phyloP scores from a whole-genome alignment of 2,329 filamentous ascomycete genomes.

The Dryadomyces sulphureus region DNA sequence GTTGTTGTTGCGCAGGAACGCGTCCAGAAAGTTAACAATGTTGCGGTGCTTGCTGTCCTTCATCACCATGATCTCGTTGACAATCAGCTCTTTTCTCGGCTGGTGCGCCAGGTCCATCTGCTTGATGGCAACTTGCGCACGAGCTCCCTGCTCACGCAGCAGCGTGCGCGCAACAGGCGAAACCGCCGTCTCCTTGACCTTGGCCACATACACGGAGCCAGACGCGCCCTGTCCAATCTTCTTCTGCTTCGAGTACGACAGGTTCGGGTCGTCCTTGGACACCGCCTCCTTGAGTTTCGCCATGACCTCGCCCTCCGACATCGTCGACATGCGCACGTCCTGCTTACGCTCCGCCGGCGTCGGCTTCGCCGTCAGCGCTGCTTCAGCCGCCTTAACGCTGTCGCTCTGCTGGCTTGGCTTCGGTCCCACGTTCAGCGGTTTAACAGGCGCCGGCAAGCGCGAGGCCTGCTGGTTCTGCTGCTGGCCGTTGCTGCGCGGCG shows the following conservation, averaged over 20 bases:
- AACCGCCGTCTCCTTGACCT: constrained; percentile 77
- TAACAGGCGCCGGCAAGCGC: constrained; percentile 49
- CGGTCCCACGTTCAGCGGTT: constrained; percentile 62
- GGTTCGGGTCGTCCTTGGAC: constrained; percentile 83
- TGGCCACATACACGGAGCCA: constrained; percentile 93
- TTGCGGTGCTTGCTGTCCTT: constrained; percentile 97
- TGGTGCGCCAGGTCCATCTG: constrained; percentile 99
- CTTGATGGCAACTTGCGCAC: constrained; percentile 93
- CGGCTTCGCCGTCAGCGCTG: constrained; percentile 74
- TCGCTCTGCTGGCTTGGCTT: constrained; percentile 47
- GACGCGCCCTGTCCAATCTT: constrained; percentile 98
- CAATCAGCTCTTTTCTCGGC: constrained; percentile 92
- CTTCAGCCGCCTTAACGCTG: constrained; percentile 77
- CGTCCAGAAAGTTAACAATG: constrained; percentile 97
- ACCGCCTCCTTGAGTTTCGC: constrained; percentile 86
- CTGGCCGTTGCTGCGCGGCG: constrained; percentile 31
- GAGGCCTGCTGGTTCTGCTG: constrained; percentile 29
- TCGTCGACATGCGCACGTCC: constrained; percentile 95
- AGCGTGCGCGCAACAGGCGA: constrained; percentile 68
- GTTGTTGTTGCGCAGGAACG: constrained; percentile 88
- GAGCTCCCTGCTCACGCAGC: constrained; percentile 61
- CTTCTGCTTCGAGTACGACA: constrained; percentile 98
- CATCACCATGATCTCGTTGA: constrained; percentile 99
- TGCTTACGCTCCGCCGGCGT: constrained; percentile 59
- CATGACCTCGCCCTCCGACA: constrained; percentile 97